phyloP scores from a whole-genome alignment of 2,329 filamentous ascomycete genomes.

The Fusarium dlaminii region DNA sequence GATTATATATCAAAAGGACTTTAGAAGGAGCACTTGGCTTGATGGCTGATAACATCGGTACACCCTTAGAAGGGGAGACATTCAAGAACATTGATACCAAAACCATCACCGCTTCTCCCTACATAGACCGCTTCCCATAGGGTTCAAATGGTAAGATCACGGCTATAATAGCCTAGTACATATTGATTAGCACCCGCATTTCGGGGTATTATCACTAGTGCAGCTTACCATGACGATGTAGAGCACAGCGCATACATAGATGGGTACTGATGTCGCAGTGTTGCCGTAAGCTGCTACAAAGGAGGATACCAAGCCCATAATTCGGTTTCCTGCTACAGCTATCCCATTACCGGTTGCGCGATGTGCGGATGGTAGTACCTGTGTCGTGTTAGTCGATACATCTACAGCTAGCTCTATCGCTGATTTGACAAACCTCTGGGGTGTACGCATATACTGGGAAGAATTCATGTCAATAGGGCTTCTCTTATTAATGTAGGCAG shows the following conservation, averaged over 20 bases:
- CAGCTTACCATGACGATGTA: not conserved
- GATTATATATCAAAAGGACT: accelerated
- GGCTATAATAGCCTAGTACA: not conserved
- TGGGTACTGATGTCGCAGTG: not conserved
- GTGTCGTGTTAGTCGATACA: accelerated
- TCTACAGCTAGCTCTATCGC: accelerated
- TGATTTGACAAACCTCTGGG: not conserved
- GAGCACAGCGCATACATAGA: not conserved
- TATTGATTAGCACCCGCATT: accelerated
- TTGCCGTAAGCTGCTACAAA: not conserved
- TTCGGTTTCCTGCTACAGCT: not conserved
- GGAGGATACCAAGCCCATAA: not conserved
- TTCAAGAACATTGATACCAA: accelerated
- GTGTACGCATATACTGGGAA: not conserved
- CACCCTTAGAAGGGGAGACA: accelerated
- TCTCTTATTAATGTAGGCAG: accelerated
- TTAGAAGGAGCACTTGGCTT: accelerated
- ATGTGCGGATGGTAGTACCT: not conserved
- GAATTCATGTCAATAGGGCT: accelerated
- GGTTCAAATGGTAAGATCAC: not conserved
- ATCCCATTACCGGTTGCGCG: not conserved
- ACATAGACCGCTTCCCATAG: not conserved
- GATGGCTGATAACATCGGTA: too few species aligned
- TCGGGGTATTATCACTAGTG: accelerated
- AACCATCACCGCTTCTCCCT: not conserved